Evolutionary conservation across 2,329 filamentous ascomycete species (phyloP).

Genomic region (Podosphaera aphanis): DNA sequence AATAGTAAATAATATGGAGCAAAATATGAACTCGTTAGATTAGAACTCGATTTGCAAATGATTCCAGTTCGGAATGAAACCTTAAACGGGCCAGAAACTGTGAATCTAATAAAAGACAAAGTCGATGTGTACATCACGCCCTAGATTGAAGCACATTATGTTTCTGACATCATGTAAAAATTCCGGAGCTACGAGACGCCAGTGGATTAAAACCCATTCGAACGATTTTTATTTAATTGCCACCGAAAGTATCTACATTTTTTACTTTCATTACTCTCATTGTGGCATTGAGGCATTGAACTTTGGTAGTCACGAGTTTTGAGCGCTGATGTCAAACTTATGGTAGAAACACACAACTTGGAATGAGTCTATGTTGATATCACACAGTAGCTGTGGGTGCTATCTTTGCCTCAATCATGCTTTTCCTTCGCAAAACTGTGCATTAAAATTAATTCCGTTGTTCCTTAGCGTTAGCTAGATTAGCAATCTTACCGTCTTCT

Average conservation of each 20-base stretch:
- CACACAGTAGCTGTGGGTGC: conserved; percentile 12
- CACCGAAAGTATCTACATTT: neutral
- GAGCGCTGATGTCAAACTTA: no score
- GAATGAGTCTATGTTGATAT: neutral
- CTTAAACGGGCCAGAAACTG: neutral
- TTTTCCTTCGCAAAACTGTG: conserved; percentile 27
- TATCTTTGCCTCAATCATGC: conserved; percentile 21
- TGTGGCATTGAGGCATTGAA: no score
- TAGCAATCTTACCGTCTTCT: conserved; percentile 47
- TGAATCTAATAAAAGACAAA: neutral
- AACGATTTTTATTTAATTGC: neutral
- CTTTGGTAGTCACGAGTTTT: no score
- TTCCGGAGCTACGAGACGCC: no score
- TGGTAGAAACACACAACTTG: no score
- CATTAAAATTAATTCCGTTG: conserved; percentile 6
- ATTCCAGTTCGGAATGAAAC: neutral
- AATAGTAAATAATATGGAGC: neutral
- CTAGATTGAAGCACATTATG: no score
- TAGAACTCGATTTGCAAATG: neutral
- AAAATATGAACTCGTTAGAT: neutral
- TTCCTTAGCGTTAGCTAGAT: neutral
- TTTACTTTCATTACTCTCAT: no score
- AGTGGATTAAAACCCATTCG: neutral
- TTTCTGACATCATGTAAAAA: no score
- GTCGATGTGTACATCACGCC: no score